Evolutionary conservation across 768 basidiomycete species (phyloP).

Genomic region (Rhizopogon vinicolor): DNA sequence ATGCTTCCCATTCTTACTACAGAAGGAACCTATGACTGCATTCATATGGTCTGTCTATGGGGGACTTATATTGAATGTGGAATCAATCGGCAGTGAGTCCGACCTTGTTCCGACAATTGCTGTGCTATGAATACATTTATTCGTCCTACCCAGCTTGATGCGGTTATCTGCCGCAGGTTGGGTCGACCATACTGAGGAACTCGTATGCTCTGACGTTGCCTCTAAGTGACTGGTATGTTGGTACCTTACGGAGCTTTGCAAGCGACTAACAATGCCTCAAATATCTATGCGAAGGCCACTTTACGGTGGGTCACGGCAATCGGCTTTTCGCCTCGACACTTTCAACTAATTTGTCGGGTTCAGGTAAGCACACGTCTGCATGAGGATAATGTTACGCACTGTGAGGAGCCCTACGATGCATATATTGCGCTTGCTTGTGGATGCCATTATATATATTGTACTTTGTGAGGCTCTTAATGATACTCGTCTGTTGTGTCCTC

Average conservation of each 20-base stretch:
- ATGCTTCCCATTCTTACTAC: too few relatives aligned
- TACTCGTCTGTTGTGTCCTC: not conserved
- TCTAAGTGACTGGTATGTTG: not conserved
- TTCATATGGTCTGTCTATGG: too few relatives aligned
- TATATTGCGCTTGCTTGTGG: not conserved
- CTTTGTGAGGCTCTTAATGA: not conserved
- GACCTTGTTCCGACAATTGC: too few relatives aligned
- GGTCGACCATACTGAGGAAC: not conserved
- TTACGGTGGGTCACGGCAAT: conserved; percentile 2
- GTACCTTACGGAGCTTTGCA: not conserved
- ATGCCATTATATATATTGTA: conserved; percentile 3
- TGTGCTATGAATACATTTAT: too few relatives aligned
- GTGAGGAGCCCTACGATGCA: not conserved
- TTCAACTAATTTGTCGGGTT: conserved; percentile 2
- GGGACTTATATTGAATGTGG: too few relatives aligned
- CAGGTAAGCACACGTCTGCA: not conserved
- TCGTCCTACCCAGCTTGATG: too few relatives aligned
- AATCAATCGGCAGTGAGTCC: too few relatives aligned
- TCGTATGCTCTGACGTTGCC: not conserved
- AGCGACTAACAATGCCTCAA: not conserved
- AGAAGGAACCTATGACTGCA: too few relatives aligned
- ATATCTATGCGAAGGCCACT: not conserved
- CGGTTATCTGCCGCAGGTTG: not conserved
- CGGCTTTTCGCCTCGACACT: conserved; percentile 1
- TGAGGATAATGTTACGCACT: not conserved